A percentile compares a stretch with the other conserved stretches of the same genome.
Conservation (phyloP, 495 filamentous ascomycete genomes). For the Aspergillus kassunensis region DNA sequence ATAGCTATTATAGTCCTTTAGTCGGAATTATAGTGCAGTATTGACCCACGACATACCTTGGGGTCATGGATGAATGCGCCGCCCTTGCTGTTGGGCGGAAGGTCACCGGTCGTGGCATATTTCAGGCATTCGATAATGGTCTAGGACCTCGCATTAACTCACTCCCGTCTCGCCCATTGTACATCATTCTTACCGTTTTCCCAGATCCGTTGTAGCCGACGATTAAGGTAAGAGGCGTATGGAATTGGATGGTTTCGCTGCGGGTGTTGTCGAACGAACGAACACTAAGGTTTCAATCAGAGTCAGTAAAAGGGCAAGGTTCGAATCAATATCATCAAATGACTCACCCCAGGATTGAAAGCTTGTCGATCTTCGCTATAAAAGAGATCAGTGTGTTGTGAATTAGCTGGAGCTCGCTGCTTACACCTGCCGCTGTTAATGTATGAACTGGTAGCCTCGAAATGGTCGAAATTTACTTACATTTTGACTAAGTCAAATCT, state of each 20-base stretch:
- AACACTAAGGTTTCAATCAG: slow-evolving; percentile 48
- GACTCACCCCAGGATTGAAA: slow-evolving; percentile 72
- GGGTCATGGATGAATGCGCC: slow-evolving; percentile 98
- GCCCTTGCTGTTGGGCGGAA: slow-evolving; percentile 89
- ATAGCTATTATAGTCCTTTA: slow-evolving; percentile 49
- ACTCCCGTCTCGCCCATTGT: neutral
- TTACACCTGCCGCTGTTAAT: neutral
- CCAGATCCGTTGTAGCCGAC: slow-evolving; percentile 96
- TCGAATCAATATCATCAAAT: neutral
- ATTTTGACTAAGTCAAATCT: neutral
- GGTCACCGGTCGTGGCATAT: slow-evolving; percentile 91
- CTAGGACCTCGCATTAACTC: slow-evolving; percentile 24
- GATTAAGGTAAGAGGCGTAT: slow-evolving; percentile 87
- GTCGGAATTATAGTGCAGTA: neutral
- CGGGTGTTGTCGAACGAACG: slow-evolving; percentile 82
- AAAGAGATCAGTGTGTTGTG: slow-evolving; percentile 6
- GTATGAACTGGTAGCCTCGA: neutral
- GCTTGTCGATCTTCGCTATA: slow-evolving; percentile 75
- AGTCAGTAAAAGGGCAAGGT: slow-evolving; percentile 3
- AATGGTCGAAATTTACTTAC: neutral
- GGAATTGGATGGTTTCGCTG: slow-evolving; percentile 81
- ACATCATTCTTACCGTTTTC: slow-evolving; percentile 61
- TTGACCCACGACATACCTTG: slow-evolving; percentile 49
- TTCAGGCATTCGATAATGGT: slow-evolving; percentile 99
- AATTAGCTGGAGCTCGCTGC: neutral